These are phyloP conservation scores for Pholiota molesta DNA, from an alignment of 768 basidiomycete species.

Conservation along the genomic window DNA sequence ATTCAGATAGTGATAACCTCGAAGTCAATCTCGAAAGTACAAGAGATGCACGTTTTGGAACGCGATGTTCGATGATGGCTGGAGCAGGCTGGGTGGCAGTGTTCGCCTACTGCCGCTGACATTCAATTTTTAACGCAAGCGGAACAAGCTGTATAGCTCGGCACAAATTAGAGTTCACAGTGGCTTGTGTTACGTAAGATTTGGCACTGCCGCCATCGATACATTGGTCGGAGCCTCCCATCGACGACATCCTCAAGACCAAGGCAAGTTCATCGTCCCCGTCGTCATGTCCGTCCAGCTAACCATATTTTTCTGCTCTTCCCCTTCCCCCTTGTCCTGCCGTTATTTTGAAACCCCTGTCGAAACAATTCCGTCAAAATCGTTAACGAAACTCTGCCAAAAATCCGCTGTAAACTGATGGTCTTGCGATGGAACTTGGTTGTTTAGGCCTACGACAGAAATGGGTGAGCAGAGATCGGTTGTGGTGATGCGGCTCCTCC, in stretches of 20 bases:
- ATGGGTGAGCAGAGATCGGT: slow-evolving; percentile 40
- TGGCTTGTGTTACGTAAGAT: slow-evolving; percentile 45
- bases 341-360: background rate
- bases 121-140: background rate
- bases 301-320: slow-evolving; percentile 2
- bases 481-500: background rate
- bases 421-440: slow-evolving; percentile 8
- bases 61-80: too few relatives aligned
- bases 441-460: slow-evolving; percentile 29
- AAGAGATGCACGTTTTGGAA: too few relatives aligned
- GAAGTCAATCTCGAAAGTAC: too few relatives aligned
- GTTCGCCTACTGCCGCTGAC: background rate
- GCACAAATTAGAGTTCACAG: slow-evolving; percentile 33
- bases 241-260: slow-evolving; percentile 54
- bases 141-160: slow-evolving; percentile 28
- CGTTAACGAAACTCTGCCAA: background rate
- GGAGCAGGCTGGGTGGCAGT: too few relatives aligned
- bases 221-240: slow-evolving; percentile 29
- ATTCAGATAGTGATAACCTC: too few relatives aligned
- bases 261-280: slow-evolving; percentile 35
- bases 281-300: slow-evolving; percentile 15
- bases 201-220: slow-evolving; percentile 22
- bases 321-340: slow-evolving; percentile 4
- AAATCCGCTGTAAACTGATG: slow-evolving; percentile 2
- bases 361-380: slow-evolving; percentile 5